Conservation (phyloP, 2,329 filamentous ascomycete genomes). For the Seiridium cupressi region DNA sequence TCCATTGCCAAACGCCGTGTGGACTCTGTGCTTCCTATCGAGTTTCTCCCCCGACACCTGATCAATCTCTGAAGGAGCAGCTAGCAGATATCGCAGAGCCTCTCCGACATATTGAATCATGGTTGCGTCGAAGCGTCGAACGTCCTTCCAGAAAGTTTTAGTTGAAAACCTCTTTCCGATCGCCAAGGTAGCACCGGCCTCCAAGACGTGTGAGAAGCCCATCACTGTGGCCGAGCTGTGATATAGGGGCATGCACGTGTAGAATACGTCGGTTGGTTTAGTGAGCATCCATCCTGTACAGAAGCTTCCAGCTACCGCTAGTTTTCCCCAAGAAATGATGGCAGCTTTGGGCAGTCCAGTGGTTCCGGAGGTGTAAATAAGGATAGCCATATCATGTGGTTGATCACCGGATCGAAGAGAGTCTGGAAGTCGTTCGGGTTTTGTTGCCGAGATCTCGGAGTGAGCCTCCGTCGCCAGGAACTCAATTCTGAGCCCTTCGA, state of each 20-base stretch:
- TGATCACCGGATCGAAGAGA: conserved; percentile 48
- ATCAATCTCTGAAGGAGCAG: conserved; percentile 62
- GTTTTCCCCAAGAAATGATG: conserved; percentile 71
- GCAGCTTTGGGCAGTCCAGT: conserved; percentile 82
- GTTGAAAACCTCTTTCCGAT: conserved; percentile 78
- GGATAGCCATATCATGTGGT: conserved; percentile 59
- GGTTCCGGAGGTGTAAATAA: conserved; percentile 86
- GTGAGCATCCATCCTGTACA: conserved; percentile 55
- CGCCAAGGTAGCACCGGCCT: conserved; percentile 63
- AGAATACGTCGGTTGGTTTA: conserved; percentile 66
- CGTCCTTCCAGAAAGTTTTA: conserved; percentile 73
- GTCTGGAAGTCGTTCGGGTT: conserved; percentile 58
- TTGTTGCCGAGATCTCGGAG: conserved; percentile 47
- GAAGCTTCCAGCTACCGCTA: conserved; percentile 51
- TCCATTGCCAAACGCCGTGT: conserved; percentile 79
- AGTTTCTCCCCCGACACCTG: conserved; percentile 63
- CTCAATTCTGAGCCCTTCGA: conserved; percentile 55
- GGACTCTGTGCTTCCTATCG: conserved; percentile 72
- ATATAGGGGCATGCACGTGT: conserved; percentile 89
- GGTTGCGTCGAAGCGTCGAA: conserved; percentile 68
- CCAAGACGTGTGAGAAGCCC: conserved; percentile 61
- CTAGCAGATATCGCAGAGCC: conserved; percentile 78
- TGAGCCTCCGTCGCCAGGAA: conserved; percentile 60
- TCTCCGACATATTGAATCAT: conserved; percentile 87
- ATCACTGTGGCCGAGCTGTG: conserved; percentile 77